Evolutionary conservation across 495 filamentous ascomycete genomes (phyloP).

Genomic region (Penicillium simplicissimum): DNA sequence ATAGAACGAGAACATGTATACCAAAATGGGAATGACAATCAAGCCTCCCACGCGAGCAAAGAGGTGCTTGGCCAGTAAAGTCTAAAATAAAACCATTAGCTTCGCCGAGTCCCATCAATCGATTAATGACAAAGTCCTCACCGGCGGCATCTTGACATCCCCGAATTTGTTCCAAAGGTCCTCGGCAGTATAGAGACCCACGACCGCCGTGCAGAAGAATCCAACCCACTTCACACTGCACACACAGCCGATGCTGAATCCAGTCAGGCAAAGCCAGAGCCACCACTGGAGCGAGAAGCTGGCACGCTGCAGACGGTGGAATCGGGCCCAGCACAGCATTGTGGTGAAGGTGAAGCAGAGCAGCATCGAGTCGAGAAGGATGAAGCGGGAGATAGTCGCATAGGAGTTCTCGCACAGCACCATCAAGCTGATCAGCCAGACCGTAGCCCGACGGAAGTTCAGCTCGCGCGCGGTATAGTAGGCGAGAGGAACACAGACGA

Average conservation of each 20-base stretch:
- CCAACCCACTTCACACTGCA: constrained; percentile 99
- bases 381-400: constrained; percentile 96
- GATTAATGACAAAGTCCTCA: constrained; percentile 30
- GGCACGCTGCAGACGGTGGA: constrained; percentile 79
- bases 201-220: constrained; percentile 88
- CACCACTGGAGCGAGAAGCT: constrained; percentile 91
- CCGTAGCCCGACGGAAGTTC: constrained; percentile 78
- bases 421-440: constrained; percentile 95
- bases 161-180: constrained; percentile 99
- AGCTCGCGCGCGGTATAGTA: constrained; percentile 93
- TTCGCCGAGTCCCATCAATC: background rate
- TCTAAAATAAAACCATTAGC: constrained; percentile 35
- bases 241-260: constrained; percentile 93
- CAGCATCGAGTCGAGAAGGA: constrained; percentile 96
- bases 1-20: constrained; percentile 95
- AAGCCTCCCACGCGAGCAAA: constrained; percentile 80
- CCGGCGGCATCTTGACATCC: constrained; percentile 84
- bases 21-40: constrained; percentile 79
- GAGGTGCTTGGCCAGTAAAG: constrained; percentile 74
- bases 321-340: constrained; percentile 92
- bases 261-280: constrained; percentile 86
- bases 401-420: constrained; percentile 98
- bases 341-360: constrained; percentile 97
- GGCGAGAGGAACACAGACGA: constrained; percentile 87
- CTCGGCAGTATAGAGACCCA: constrained; percentile 93